Conservation (phyloP, 1,284 basidiomycete species). For the Heterobasidion occidentale region DNA sequence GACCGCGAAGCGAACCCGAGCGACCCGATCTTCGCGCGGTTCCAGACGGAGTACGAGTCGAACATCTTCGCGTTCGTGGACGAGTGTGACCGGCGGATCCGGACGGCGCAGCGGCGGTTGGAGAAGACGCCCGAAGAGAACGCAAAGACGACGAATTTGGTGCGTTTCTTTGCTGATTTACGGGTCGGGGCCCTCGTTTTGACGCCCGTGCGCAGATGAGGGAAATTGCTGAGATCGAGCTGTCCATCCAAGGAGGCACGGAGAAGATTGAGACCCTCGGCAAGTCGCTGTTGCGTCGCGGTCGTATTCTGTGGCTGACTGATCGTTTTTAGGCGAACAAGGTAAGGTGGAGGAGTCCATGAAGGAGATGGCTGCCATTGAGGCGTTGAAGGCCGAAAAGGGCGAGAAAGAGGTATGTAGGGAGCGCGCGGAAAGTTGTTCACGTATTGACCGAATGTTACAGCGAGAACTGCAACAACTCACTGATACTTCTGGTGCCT, state of each 20-base stretch:
- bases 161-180: slow-evolving; percentile 23
- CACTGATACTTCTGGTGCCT: slow-evolving; percentile 97
- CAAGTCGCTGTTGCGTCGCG: slow-evolving; percentile 16
- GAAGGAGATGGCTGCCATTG: slow-evolving; percentile 94
- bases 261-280: slow-evolving; percentile 96
- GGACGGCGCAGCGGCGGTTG: slow-evolving; percentile 86
- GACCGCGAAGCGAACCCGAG: slow-evolving; percentile 68
- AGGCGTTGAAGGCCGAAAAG: slow-evolving; percentile 96
- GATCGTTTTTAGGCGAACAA: slow-evolving; percentile 63
- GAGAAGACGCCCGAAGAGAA: slow-evolving; percentile 99
- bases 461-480: slow-evolving; percentile 92
- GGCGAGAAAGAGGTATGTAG: slow-evolving; percentile 81
- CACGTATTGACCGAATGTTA: neutral
- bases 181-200: neutral
- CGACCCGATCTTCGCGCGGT: slow-evolving; percentile 75
- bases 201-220: slow-evolving; percentile 65
- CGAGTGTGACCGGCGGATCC: slow-evolving; percentile 95
- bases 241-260: slow-evolving; percentile 96
- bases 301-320: neutral
- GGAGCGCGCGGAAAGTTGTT: neutral
- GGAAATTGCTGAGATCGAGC: slow-evolving; percentile 98
- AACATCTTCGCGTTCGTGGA: slow-evolving; percentile 96
- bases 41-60: slow-evolving; percentile 92
- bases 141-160: slow-evolving; percentile 94
- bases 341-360: slow-evolving; percentile 99